These are phyloP conservation scores for Mortierella sp. DNA, from an alignment of 371 early-diverging fungal species.

Conservation along the genomic window DNA sequence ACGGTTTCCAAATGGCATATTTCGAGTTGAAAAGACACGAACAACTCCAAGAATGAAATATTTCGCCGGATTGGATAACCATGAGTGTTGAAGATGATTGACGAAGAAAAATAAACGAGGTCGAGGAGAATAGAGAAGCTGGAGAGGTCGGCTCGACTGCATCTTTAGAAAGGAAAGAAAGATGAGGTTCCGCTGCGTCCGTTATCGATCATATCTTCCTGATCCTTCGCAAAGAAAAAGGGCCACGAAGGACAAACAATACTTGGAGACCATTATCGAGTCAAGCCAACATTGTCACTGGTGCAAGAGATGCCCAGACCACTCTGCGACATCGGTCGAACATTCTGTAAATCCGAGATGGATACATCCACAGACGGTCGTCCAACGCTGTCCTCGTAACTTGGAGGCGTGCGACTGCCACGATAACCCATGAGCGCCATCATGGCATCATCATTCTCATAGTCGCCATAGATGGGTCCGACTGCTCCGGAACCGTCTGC, in stretches of 20 bases:
- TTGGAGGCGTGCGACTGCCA: conserved; percentile 50
- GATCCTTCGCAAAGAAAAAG: background rate
- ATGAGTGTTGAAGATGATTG: background rate
- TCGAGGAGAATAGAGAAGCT: background rate
- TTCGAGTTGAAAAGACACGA: background rate
- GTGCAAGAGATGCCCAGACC: conserved; percentile 3
- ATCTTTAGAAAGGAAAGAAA: background rate
- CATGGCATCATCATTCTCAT: conserved; percentile 49
- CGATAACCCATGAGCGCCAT: conserved; percentile 51
- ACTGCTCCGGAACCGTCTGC: conserved; percentile 3
- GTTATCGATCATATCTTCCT: background rate
- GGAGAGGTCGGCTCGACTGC: background rate
- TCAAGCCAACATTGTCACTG: conserved; percentile 5
- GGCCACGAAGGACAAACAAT: background rate
- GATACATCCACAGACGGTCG: conserved; percentile 43
- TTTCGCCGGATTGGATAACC: conserved; percentile 35
- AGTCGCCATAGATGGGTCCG: conserved; percentile 41
- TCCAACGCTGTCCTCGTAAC: conserved; percentile 45
- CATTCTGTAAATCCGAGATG: conserved; percentile 22
- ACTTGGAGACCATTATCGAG: conserved; percentile 21
- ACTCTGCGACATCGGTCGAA: conserved; percentile 1
- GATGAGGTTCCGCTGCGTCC: background rate
- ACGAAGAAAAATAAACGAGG: conserved; percentile 2
- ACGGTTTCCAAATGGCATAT: conserved; percentile 26
- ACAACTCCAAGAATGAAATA: conserved; percentile 7